phyloP scores from a whole-genome alignment of 2,329 filamentous ascomycete species.

The Lachnellula subtilissima region DNA sequence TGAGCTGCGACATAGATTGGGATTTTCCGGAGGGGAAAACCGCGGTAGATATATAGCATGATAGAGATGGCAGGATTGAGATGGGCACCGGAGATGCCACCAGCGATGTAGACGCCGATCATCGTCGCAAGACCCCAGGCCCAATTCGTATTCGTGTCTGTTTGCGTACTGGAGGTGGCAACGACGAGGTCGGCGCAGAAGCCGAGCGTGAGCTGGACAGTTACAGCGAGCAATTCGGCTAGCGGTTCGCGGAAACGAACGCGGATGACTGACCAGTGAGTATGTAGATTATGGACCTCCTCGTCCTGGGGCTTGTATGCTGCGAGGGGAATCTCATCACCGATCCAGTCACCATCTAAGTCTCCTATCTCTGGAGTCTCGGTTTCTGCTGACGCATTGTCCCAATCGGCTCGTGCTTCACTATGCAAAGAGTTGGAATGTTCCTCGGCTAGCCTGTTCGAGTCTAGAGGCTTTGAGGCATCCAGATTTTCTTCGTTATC shows the following conservation, averaged over 20 bases:
- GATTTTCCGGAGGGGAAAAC: slow-evolving; percentile 48
- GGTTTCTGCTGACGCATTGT: slow-evolving; percentile 20
- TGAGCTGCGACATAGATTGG: slow-evolving; percentile 47
- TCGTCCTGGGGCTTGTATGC: slow-evolving; percentile 22
- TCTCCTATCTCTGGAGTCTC: slow-evolving; percentile 15
- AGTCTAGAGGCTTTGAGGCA: no score
- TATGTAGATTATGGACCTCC: slow-evolving; percentile 28
- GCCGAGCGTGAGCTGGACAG: slow-evolving; percentile 38
- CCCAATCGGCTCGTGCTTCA: slow-evolving; percentile 4
- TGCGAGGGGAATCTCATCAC: slow-evolving; percentile 17
- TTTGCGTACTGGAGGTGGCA: slow-evolving; percentile 16
- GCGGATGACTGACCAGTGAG: slow-evolving; percentile 43
- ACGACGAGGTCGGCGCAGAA: slow-evolving; percentile 46
- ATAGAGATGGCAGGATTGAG: slow-evolving; percentile 41
- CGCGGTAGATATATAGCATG: slow-evolving; percentile 44
- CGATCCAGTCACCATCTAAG: slow-evolving; percentile 15
- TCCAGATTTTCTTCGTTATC: neutral
- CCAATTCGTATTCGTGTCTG: slow-evolving; percentile 38
- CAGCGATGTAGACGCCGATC: slow-evolving; percentile 43
- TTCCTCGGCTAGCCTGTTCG: neutral
- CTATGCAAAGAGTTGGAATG: neutral
- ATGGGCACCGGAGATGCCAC: slow-evolving; percentile 44
- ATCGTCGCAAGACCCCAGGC: slow-evolving; percentile 53
- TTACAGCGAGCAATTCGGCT: slow-evolving; percentile 46
- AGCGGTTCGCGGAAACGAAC: slow-evolving; percentile 44